These are phyloP conservation scores for Ramaria rubella DNA, from an alignment of 768 basidiomycete genomes.

Conservation along the genomic window DNA sequence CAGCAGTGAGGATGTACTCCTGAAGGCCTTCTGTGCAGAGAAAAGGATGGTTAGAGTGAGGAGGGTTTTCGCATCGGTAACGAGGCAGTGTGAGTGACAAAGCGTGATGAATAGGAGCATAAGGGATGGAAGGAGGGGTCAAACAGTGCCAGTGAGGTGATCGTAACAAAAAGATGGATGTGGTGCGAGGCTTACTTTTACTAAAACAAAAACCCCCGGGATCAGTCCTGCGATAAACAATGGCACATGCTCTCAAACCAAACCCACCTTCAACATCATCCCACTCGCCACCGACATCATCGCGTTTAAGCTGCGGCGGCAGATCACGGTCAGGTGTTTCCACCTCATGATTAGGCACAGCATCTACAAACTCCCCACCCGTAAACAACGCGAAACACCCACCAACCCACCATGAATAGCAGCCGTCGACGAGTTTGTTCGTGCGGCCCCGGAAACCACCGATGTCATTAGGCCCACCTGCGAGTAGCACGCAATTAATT, in stretches of 20 bases:
- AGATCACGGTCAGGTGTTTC: too few relatives aligned
- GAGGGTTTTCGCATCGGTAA: too few relatives aligned
- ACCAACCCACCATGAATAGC: conserved; percentile 99
- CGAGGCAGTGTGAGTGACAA: too few relatives aligned
- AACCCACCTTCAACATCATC: conserved; percentile 62
- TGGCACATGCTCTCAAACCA: too few relatives aligned
- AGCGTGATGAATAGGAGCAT: too few relatives aligned
- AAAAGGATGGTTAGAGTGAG: not conserved
- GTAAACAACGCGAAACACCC: conserved; percentile 79
- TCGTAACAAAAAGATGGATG: too few relatives aligned
- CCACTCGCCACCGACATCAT: conserved; percentile 50
- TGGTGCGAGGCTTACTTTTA: conserved; percentile 23
- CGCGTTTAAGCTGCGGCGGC: conserved; percentile 1
- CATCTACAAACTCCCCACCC: too few relatives aligned
- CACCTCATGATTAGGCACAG: too few relatives aligned
- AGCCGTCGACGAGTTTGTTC: conserved; percentile 98
- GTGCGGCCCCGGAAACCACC: conserved; percentile 92
- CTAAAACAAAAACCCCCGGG: too few relatives aligned
- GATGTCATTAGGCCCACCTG: conserved; percentile 73
- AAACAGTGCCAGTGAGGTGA: too few relatives aligned
- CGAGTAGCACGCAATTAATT: conserved; percentile 39
- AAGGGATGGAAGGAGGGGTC: not conserved
- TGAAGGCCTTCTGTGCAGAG: conserved; percentile 55
- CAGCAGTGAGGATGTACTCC: conserved; percentile 79
- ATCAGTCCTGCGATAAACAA: too few relatives aligned